Evolutionary conservation across 805 yeast species (phyloP).

Genomic region (Nakazawaea anatomiae): DNA sequence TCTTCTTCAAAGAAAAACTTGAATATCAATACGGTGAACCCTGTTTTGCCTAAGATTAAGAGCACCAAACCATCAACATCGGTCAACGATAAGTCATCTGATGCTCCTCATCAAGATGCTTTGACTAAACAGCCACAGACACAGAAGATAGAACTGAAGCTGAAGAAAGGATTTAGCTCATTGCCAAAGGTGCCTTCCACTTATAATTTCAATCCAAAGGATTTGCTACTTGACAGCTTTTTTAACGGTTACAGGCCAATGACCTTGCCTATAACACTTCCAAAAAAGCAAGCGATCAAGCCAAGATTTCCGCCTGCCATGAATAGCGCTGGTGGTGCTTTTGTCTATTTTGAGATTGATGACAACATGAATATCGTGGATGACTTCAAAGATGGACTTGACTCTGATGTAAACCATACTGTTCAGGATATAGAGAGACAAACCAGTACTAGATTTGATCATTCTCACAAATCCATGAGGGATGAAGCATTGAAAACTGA

Average conservation of each 20-base stretch:
- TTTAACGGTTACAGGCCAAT: constrained; percentile 31
- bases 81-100: background rate
- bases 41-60: constrained; percentile 5
- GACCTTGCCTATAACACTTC: constrained; percentile 24
- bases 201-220: constrained; percentile 24
- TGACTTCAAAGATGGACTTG: constrained; percentile 10
- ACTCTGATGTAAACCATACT: background rate
- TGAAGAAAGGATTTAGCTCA: constrained; percentile 26
- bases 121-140: background rate
- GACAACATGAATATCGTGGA: constrained; percentile 23
- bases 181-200: constrained; percentile 29
- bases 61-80: background rate
- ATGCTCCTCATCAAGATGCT: background rate
- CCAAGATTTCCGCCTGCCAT: background rate
- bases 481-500: constrained; percentile 13
- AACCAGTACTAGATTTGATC: constrained; percentile 15
- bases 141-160: constrained; percentile 5
- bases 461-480: constrained; percentile 16
- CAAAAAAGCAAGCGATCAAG: constrained; percentile 8
- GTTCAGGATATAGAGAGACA: constrained; percentile 12
- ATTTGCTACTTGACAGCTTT: constrained; percentile 25
- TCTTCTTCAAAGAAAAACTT: constrained; percentile 11
- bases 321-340: constrained; percentile 15
- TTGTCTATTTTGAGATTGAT: constrained; percentile 27
- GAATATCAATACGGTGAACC: constrained; percentile 4